Evolutionary conservation across 305 asterid species (phyloP), one percentile per base, ranked within the genome.

Genomic region (Plantago coronopus): DNA sequence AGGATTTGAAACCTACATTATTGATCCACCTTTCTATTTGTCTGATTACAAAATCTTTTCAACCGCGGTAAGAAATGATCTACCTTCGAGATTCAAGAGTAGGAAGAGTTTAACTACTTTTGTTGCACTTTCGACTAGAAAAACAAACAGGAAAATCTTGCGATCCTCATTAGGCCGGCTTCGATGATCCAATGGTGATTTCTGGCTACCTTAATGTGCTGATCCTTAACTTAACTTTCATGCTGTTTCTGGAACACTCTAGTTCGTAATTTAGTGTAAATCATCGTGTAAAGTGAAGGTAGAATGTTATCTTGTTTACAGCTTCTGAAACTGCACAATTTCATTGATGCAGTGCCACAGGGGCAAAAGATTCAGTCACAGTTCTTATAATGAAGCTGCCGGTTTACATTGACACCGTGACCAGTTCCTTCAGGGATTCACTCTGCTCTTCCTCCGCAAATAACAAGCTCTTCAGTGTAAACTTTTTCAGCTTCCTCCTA

Each of bases 361-460:
- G 77, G 16, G 63, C 48, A 43, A 54, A 53, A 25, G 65, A 81
- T 37, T 74, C 84, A 0, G 65, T 78, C 57, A 83, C 87, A 2
- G 80, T 85, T 13, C 78, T 87, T 12, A 63, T 83, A 10, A 78
- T 84, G 79, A 83, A 75, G 72, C 79, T 88, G 43, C 94, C 96
- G 0, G 73, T 73, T 42, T 77, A 67, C 61, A 83, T 80, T 29
- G 90, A 86, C 68, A 68, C 85, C 6, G 87, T 84, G 1, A 76
- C 79, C 62, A 62, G 85, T 25, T 64, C 85, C 59, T 79, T 74
- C 69, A 56, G 76, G 45, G 86, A 81, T 21, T 48, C 63, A 19
- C 79, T 88, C 71, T 54, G 65, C 14, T 61, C 79, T n/a, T 57
- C 74, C 64, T 58, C 81, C 60, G 22, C 71, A 62, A n/a, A 68